These are phyloP conservation scores for Anthracocystis walkeri DNA, from an alignment of 1,284 basidiomycete genomes.

Conservation along the genomic window DNA sequence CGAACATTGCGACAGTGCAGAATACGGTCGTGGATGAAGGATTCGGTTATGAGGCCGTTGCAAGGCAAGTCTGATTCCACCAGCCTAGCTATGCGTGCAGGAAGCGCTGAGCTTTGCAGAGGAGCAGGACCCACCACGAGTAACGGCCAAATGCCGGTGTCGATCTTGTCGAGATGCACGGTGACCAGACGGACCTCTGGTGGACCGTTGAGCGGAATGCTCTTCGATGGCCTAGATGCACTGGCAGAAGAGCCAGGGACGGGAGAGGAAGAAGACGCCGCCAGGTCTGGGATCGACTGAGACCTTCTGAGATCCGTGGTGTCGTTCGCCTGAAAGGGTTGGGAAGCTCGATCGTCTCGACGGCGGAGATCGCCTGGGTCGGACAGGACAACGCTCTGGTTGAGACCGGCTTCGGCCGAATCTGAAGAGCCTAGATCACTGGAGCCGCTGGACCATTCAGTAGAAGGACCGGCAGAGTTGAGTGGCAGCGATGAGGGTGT, in stretches of 20 bases:
- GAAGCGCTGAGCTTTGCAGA: slow-evolving; percentile 16
- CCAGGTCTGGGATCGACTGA: slow-evolving; percentile 24
- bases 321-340: background rate
- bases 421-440: slow-evolving; percentile 53
- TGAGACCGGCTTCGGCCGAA: slow-evolving; percentile 37
- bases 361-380: slow-evolving; percentile 37
- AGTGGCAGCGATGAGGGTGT: slow-evolving; percentile 15
- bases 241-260: background rate
- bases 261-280: slow-evolving; percentile 1
- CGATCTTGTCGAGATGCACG: slow-evolving; percentile 51
- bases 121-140: slow-evolving; percentile 52
- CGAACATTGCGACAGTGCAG: slow-evolving; percentile 9
- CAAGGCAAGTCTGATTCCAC: slow-evolving; percentile 27
- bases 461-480: slow-evolving; percentile 19
- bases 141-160: slow-evolving; percentile 54
- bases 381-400: slow-evolving; percentile 43
- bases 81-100: slow-evolving; percentile 17
- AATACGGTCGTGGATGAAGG: slow-evolving; percentile 26
- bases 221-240: background rate
- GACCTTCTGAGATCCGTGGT: slow-evolving; percentile 19
- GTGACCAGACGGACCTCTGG: slow-evolving; percentile 51
- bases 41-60: slow-evolving; percentile 19
- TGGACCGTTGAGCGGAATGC: slow-evolving; percentile 15
- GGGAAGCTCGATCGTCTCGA: background rate
- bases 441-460: slow-evolving; percentile 48